Evolutionary conservation across 2,329 filamentous ascomycete species (phyloP).

Genomic region (Ophiosphaerella herpotricha): DNA sequence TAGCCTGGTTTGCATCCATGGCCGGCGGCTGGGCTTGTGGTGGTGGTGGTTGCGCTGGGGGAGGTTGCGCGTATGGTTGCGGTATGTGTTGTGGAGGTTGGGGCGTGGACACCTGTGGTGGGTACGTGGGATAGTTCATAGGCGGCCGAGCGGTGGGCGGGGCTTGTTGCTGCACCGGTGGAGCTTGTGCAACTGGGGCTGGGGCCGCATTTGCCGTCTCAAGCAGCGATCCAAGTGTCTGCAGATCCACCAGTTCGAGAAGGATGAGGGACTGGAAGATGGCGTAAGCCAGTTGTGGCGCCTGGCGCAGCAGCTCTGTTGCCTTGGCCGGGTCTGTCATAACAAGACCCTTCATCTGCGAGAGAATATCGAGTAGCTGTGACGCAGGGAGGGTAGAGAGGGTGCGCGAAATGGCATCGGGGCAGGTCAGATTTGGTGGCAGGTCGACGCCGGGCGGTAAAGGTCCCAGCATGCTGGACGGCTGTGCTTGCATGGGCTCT

Average conservation of each 20-base stretch:
- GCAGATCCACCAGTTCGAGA: slow-evolving; percentile 88
- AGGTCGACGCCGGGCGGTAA: slow-evolving; percentile 85
- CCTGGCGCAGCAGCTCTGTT: slow-evolving; percentile 82
- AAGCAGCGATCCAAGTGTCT: slow-evolving; percentile 79
- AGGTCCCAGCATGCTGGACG: slow-evolving; percentile 68
- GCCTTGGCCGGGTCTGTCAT: slow-evolving; percentile 80
- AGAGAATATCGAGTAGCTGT: slow-evolving; percentile 89
- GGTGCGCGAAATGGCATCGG: slow-evolving; percentile 90
- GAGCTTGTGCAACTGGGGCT: slow-evolving; percentile 43
- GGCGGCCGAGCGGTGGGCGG: slow-evolving; percentile 37
- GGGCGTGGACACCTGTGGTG: slow-evolving; percentile 57
- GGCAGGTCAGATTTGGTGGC: slow-evolving; percentile 78
- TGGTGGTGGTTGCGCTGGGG: slow-evolving; percentile 31
- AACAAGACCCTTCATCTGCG: slow-evolving; percentile 92
- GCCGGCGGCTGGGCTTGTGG: slow-evolving; percentile 21
- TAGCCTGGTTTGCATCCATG: slow-evolving; percentile 61
- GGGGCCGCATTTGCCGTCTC: slow-evolving; percentile 54
- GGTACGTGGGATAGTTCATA: slow-evolving; percentile 40
- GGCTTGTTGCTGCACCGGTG: slow-evolving; percentile 44
- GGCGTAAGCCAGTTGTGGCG: slow-evolving; percentile 90
- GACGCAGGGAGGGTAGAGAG: slow-evolving; percentile 83
- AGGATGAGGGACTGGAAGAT: slow-evolving; percentile 93
- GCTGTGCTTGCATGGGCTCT: slow-evolving; percentile 40
- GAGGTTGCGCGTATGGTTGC: slow-evolving; percentile 52
- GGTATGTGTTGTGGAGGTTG: slow-evolving; percentile 45